phyloP scores from a whole-genome alignment of 768 basidiomycete species.

The Trametes maxima region DNA sequence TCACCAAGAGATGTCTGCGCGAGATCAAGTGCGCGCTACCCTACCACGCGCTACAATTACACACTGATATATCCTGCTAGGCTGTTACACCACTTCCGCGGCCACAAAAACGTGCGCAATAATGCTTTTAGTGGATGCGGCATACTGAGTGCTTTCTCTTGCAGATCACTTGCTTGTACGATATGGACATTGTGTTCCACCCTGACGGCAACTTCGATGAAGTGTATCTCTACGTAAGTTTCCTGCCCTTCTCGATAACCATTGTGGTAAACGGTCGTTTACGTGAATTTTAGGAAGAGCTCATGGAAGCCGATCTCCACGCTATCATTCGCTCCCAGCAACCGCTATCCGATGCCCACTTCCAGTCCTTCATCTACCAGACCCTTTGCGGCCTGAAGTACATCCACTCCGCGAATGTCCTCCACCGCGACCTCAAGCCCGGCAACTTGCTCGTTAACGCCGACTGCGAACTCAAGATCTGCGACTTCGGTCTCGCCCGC shows the following conservation, averaged over 20 bases:
- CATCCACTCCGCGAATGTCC: slow-evolving; percentile 96
- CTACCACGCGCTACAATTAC: neutral
- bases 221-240: slow-evolving; percentile 85
- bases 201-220: slow-evolving; percentile 92
- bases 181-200: slow-evolving; percentile 97
- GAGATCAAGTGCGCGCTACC: slow-evolving; percentile 76
- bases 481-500: slow-evolving; percentile 96
- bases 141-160: neutral
- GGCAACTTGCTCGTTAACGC: slow-evolving; percentile 97
- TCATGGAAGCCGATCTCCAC: slow-evolving; percentile 99
- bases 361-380: slow-evolving; percentile 97
- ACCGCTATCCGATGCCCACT: slow-evolving; percentile 87
- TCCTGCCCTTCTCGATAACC: neutral
- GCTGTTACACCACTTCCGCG: slow-evolving; percentile 94
- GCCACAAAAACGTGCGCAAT: slow-evolving; percentile 90
- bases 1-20: slow-evolving; percentile 94
- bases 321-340: slow-evolving; percentile 93
- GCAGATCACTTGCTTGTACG: slow-evolving; percentile 95
- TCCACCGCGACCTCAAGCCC: slow-evolving; percentile 94
- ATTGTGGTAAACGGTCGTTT: neutral
- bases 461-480: slow-evolving; percentile 98
- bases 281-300: slow-evolving; percentile 74
- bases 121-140: neutral
- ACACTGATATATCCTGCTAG: slow-evolving; percentile 42
- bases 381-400: slow-evolving; percentile 98